Conservation (phyloP, 1,284 basidiomycete species). For the Bjerkandera adusta region DNA sequence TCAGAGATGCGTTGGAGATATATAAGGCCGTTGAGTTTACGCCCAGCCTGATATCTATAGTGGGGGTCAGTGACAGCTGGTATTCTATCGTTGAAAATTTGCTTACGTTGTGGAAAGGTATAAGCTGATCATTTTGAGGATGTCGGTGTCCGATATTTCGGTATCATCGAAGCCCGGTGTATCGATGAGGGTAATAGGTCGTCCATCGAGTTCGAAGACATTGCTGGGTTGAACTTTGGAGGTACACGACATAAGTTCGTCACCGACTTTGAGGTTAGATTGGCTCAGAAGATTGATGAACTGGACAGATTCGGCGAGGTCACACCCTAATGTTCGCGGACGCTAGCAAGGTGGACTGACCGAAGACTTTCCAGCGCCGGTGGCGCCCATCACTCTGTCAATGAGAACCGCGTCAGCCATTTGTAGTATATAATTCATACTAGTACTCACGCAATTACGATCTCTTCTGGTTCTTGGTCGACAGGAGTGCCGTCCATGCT, state of each 20-base stretch:
- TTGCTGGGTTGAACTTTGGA: conserved; percentile 24
- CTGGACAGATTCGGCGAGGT: neutral
- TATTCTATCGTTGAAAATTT: neutral
- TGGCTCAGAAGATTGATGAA: conserved; percentile 18
- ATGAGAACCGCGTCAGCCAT: neutral
- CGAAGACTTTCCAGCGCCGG: conserved; percentile 23
- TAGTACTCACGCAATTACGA: neutral
- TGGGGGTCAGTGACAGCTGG: neutral
- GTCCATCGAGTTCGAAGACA: conserved; percentile 28
- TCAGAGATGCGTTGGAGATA: conserved; percentile 58
- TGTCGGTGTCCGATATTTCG: conserved; percentile 27
- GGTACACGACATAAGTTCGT: conserved; percentile 17
- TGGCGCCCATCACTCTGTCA: conserved; percentile 23
- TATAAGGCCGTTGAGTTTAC: conserved; percentile 47
- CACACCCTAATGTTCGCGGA: neutral
- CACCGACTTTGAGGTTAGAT: conserved; percentile 12
- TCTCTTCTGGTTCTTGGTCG: too few relatives aligned
- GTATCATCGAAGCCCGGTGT: conserved; percentile 36
- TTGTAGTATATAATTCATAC: neutral
- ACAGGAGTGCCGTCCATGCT: too few relatives aligned
- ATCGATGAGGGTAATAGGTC: conserved; percentile 27
- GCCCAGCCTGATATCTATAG: conserved; percentile 36
- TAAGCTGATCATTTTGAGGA: conserved; percentile 19
- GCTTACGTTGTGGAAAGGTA: conserved; percentile 8
- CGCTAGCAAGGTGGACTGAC: conserved; percentile 7